A percentile compares a stretch with the other conserved stretches of the same genome.
Evolutionary conservation across 148 eudicot species (phyloP).

Genomic region (Rhododendron ferrugineum): DNA sequence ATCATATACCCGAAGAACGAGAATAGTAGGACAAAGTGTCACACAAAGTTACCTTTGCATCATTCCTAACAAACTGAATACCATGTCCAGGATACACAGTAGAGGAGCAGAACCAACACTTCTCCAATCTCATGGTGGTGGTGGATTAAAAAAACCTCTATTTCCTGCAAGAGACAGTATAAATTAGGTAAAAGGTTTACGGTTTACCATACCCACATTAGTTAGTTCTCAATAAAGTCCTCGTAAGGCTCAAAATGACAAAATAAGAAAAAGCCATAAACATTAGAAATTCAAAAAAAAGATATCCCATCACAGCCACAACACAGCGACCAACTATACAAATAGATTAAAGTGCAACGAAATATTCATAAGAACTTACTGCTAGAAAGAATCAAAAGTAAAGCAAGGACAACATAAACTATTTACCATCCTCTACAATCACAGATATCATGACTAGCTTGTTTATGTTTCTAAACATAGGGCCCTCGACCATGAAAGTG

Average conservation of each 20-base stretch:
- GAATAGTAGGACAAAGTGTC: neutral
- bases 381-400: neutral
- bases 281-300: neutral
- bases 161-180: conserved; percentile 12
- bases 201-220: neutral
- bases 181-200: neutral
- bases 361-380: neutral
- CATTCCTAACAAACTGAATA: conserved; percentile 82
- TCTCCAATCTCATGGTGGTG: conserved; percentile 72
- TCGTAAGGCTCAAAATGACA: neutral
- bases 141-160: conserved; percentile 9
- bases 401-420: neutral
- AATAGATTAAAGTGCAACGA: neutral
- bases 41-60: conserved; percentile 58
- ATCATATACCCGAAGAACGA: neutral
- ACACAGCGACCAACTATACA: neutral
- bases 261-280: neutral
- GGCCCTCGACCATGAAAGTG: neutral
- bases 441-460: neutral
- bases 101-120: conserved; percentile 95
- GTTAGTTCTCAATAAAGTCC: neutral
- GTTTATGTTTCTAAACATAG: neutral
- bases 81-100: conserved; percentile 88
- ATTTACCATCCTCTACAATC: neutral
- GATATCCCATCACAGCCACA: neutral